Evolutionary conservation across 2,329 filamentous ascomycete species (phyloP).

Genomic region (Fusarium algeriense): DNA sequence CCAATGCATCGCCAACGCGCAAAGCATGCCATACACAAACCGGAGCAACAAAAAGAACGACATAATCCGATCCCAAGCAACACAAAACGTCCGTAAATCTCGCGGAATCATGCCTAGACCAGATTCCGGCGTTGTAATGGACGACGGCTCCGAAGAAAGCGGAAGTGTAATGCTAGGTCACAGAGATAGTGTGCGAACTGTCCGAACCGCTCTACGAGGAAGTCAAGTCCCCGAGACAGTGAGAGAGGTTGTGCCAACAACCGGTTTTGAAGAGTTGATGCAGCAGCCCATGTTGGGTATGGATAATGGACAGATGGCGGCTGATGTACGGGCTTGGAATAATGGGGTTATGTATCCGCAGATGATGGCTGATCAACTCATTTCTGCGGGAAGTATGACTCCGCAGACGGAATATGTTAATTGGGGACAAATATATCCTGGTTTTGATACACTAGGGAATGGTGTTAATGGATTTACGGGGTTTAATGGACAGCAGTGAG

Average conservation of each 20-base stretch:
- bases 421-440: constrained; percentile 47
- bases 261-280: constrained; percentile 38
- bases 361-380: constrained; percentile 44
- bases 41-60: constrained; percentile 57
- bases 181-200: constrained; percentile 51
- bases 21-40: constrained; percentile 56
- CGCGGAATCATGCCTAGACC: constrained; percentile 49
- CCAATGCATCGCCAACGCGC: constrained; percentile 52
- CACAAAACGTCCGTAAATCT: constrained; percentile 42
- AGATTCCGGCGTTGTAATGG: constrained; percentile 56
- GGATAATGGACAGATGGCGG: constrained; percentile 7
- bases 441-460: constrained; percentile 39
- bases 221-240: constrained; percentile 45
- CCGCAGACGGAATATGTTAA: constrained; percentile 45
- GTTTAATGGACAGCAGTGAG: constrained; percentile 41
- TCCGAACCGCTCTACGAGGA: constrained; percentile 37
- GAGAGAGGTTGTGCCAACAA: constrained; percentile 31
- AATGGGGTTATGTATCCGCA: constrained; percentile 45
- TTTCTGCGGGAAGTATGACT: constrained; percentile 36
- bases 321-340: constrained; percentile 50
- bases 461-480: constrained; percentile 43
- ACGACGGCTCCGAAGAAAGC: constrained; percentile 56
- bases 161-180: constrained; percentile 48
- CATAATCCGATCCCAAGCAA: constrained; percentile 32
- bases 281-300: constrained; percentile 37